A percentile compares a stretch with the other conserved stretches of the same genome.
Conservation (phyloP, 257 asterid species). For the Eustoma russellianum region DNA sequence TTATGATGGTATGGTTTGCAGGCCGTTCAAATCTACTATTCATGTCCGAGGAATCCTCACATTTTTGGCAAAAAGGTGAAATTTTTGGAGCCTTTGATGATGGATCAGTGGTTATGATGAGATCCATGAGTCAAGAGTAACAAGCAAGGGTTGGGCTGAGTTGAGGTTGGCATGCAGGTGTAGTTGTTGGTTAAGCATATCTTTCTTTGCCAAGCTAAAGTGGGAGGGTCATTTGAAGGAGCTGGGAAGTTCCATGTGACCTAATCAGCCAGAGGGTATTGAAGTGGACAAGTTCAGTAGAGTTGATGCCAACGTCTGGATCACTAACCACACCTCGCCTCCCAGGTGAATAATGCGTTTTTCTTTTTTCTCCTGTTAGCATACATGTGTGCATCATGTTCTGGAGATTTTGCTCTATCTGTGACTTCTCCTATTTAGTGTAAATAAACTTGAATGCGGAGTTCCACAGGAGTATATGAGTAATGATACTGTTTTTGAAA, state of each 20-base stretch:
- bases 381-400: too few relatives aligned
- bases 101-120: slow-evolving; percentile 63
- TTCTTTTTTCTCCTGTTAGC: too few relatives aligned
- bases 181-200: slow-evolving; percentile 63
- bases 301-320: too few relatives aligned
- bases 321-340: too few relatives aligned
- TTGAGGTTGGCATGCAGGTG: slow-evolving; percentile 49
- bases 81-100: slow-evolving; percentile 43
- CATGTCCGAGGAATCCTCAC: slow-evolving; percentile 26
- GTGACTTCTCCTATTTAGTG: too few relatives aligned
- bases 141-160: slow-evolving; percentile 22
- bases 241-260: slow-evolving; percentile 18
- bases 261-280: slow-evolving; percentile 22
- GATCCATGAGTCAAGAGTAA: slow-evolving; percentile 17
- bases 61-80: slow-evolving; percentile 8
- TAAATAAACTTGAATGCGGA: too few relatives aligned
- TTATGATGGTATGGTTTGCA: slow-evolving; percentile 22
- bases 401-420: too few relatives aligned
- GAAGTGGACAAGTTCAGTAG: slow-evolving; percentile 51
- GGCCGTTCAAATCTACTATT: slow-evolving; percentile 70
- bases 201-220: slow-evolving; percentile 44
- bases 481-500: too few relatives aligned
- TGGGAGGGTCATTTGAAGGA: slow-evolving; percentile 38
- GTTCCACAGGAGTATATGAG: too few relatives aligned
- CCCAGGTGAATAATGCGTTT: too few relatives aligned